These are phyloP conservation scores for Phytopythium delawarense DNA, from an alignment of 352 stramenopile species.

Conservation along the genomic window DNA sequence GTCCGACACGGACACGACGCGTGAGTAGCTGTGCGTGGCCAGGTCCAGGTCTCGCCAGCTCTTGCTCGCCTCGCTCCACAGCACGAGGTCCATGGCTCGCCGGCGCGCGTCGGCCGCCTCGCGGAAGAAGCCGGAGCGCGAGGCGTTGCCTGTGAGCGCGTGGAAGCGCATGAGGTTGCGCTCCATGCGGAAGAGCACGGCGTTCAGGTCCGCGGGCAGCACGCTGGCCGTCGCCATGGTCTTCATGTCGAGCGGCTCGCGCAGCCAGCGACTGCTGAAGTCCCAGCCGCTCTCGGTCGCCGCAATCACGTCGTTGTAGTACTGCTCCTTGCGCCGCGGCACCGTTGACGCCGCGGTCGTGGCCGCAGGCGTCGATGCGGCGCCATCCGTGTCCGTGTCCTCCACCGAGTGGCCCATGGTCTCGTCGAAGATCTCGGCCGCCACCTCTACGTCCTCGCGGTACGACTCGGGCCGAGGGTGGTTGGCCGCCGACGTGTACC, in stretches of 20 bases:
- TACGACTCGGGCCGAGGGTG: constrained; percentile 86
- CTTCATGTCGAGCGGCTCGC: constrained; percentile 56
- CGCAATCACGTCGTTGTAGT: constrained; percentile 82
- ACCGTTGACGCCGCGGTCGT: constrained; percentile 16
- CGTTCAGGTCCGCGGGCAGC: constrained; percentile 84
- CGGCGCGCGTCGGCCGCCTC: constrained; percentile 30
- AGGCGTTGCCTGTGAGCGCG: constrained; percentile 29
- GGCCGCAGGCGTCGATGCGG: background rate
- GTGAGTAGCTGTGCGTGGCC: constrained; percentile 38
- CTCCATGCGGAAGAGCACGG: constrained; percentile 79
- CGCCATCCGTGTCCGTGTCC: constrained; percentile 3
- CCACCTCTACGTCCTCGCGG: constrained; percentile 70
- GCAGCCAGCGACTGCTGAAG: constrained; percentile 86
- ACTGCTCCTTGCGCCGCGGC: constrained; percentile 53
- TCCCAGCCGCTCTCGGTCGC: constrained; percentile 90
- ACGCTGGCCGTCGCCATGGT: constrained; percentile 65
- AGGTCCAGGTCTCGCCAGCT: constrained; percentile 78
- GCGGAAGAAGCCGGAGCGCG: constrained; percentile 45
- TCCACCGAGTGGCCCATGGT: constrained; percentile 24
- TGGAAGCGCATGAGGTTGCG: constrained; percentile 70
- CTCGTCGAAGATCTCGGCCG: constrained; percentile 56
- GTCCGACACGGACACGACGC: constrained; percentile 54
- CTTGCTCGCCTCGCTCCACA: constrained; percentile 55
- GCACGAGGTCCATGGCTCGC: constrained; percentile 58
- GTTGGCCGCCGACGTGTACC: constrained; percentile 72